Percentiles rank a stretch among this genome's conserved stretches.
Evolutionary conservation across 169 alveolate genomes (phyloP).

Genomic region (Miamiensis avidus): DNA sequence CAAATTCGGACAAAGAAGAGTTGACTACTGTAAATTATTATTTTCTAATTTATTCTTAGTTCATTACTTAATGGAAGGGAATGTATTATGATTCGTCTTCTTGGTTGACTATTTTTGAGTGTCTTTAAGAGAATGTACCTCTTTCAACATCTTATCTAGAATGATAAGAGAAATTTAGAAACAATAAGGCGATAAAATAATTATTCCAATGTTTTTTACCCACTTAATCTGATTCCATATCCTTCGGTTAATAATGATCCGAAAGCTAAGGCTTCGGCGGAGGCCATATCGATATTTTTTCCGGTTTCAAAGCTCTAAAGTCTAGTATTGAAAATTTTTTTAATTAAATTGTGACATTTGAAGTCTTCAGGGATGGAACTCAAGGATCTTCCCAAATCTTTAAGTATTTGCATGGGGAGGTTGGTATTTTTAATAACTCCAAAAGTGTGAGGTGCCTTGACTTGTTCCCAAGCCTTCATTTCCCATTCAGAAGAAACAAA

Average conservation of each 20-base stretch:
- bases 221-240: slow-evolving; percentile 91
- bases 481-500: slow-evolving; percentile 14
- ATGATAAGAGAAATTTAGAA: too few relatives aligned
- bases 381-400: slow-evolving; percentile 82
- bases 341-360: slow-evolving; percentile 88
- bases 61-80: slow-evolving; percentile 90
- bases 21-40: slow-evolving; percentile 72
- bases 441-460: background rate
- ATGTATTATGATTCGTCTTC: slow-evolving; percentile 53
- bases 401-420: slow-evolving; percentile 54
- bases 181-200: too few relatives aligned
- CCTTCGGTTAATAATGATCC: slow-evolving; percentile 94
- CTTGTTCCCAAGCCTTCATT: slow-evolving; percentile 25
- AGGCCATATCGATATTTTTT: slow-evolving; percentile 89
- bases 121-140: slow-evolving; percentile 98
- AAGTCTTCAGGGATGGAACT: slow-evolving; percentile 86
- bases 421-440: slow-evolving; percentile 60
- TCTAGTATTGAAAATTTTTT: slow-evolving; percentile 86
- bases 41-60: slow-evolving; percentile 59
- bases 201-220: too few relatives aligned
- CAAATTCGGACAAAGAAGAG: slow-evolving; percentile 90
- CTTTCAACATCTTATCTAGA: slow-evolving; percentile 96
- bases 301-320: slow-evolving; percentile 78
- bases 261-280: slow-evolving; percentile 94
- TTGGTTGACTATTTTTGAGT: slow-evolving; percentile 93